These are phyloP conservation scores for Friedmanniomyces endolithicus DNA, from an alignment of 495 filamentous ascomycete genomes.

Conservation along the genomic window DNA sequence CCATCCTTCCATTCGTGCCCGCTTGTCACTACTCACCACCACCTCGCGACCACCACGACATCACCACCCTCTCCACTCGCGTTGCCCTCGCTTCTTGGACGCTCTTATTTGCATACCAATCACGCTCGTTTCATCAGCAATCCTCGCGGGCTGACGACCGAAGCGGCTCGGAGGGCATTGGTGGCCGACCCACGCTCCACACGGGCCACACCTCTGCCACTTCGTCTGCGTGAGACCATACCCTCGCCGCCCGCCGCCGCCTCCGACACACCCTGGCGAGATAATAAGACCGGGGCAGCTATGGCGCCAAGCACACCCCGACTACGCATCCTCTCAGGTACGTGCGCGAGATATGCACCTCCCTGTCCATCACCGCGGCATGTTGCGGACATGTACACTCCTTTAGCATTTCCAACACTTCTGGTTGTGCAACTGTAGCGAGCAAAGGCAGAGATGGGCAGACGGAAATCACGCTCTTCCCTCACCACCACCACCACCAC, in stretches of 20 bases:
- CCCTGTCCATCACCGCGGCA: neutral
- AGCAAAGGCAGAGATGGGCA: neutral
- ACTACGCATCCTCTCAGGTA: conserved; percentile 21
- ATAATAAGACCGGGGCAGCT: neutral
- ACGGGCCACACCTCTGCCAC: neutral
- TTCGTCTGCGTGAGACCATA: neutral
- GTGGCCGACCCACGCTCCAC: neutral
- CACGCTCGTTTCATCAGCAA: neutral
- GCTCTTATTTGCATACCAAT: neutral
- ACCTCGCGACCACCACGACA: neutral
- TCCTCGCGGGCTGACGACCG: neutral
- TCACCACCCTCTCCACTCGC: too few species aligned
- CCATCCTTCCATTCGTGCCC: neutral
- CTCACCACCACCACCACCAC: neutral
- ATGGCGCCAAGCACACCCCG: conserved; percentile 21
- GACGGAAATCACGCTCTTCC: neutral
- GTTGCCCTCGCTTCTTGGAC: neutral
- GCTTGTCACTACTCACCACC: neutral
- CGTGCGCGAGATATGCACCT: conserved; percentile 1
- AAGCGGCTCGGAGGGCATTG: neutral
- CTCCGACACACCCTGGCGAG: neutral
- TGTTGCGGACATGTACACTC: neutral
- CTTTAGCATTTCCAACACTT: neutral
- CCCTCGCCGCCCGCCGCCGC: neutral
- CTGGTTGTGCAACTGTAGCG: neutral